A percentile compares a stretch with the other conserved stretches of the same genome.
These are phyloP conservation scores for Dictyostelium firmibasis DNA, from an alignment of 78 protist genomes.

Conservation along the genomic window DNA sequence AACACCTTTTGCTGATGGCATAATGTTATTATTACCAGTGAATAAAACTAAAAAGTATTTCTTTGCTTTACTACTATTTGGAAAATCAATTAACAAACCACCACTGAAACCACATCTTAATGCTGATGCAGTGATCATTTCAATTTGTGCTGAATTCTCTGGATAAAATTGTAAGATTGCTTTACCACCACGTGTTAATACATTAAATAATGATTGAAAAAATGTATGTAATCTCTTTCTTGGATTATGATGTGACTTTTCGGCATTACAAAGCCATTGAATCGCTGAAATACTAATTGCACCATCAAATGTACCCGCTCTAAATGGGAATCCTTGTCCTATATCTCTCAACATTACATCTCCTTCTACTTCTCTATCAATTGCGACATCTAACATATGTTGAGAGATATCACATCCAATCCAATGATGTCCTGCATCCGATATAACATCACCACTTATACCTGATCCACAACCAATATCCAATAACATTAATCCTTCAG, in stretches of 20 bases:
- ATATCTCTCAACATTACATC: conserved; percentile 92
- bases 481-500: conserved; percentile 78
- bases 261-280: conserved; percentile 98
- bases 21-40: conserved; percentile 33
- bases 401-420: conserved; percentile 93
- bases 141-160: conserved; percentile 91
- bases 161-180: conserved; percentile 93
- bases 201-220: conserved; percentile 91
- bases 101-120: conserved; percentile 95
- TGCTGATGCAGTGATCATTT: conserved; percentile 88
- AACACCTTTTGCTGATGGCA: conserved; percentile 77
- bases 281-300: conserved; percentile 94
- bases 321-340: conserved; percentile 93
- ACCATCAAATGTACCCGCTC: conserved; percentile 94
- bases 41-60: conserved; percentile 87
- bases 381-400: conserved; percentile 89
- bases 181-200: conserved; percentile 78
- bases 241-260: conserved; percentile 88
- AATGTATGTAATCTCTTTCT: conserved; percentile 85
- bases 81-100: conserved; percentile 97
- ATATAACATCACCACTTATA: conserved; percentile 91
- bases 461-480: conserved; percentile 98
- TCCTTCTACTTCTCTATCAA: conserved; percentile 82
- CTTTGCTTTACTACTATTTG: conserved; percentile 95
- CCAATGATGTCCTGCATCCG: conserved; percentile 94